These are phyloP conservation scores for Turnera subulata DNA, from an alignment of 345 rosid genomes.

Conservation along the genomic window DNA sequence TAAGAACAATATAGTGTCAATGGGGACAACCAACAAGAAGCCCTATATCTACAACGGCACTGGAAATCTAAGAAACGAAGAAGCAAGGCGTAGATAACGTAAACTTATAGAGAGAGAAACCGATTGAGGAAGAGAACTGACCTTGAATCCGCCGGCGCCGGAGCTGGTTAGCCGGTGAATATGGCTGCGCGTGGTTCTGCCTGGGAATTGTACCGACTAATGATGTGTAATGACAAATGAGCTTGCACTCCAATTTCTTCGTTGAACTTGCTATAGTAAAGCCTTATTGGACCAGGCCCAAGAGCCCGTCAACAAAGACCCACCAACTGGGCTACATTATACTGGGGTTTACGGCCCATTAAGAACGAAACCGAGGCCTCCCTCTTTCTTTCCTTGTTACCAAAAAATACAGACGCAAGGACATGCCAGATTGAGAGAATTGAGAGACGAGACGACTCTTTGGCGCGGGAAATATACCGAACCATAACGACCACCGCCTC, in stretches of 20 bases:
- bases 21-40: not conserved
- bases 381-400: no score
- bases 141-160: not conserved
- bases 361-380: no score
- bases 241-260: not conserved
- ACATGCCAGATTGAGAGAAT: no score
- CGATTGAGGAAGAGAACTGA: not conserved
- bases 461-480: no score
- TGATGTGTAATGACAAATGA: no score
- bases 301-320: not conserved
- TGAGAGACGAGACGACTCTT: no score
- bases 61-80: not conserved
- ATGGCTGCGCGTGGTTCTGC: not conserved
- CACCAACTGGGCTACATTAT: no score
- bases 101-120: not conserved
- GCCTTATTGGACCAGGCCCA: not conserved
- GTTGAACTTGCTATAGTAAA: not conserved
- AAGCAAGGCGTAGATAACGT: not conserved
- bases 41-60: not conserved
- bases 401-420: no score
- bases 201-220: no score
- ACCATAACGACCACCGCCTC: no score
- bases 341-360: no score
- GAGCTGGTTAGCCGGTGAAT: not conserved
- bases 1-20: not conserved